Conservation (phyloP, 2,329 filamentous ascomycete genomes). For the Diatrype stigma region DNA sequence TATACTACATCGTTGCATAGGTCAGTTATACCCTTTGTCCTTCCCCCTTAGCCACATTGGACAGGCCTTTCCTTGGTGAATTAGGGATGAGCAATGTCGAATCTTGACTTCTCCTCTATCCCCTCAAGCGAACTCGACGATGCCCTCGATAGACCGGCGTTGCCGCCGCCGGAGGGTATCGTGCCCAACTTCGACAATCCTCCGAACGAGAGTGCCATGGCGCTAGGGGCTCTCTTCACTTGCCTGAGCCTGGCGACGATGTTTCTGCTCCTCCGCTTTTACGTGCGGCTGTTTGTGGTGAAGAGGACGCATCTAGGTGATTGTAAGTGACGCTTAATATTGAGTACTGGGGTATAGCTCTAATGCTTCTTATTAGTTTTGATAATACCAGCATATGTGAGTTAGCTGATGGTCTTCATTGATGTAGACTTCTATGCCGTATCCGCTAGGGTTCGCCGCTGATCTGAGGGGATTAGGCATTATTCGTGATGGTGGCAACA, state of each 20-base stretch:
- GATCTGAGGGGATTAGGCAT: background rate
- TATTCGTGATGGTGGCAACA: background rate
- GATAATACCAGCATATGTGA: slow-evolving; percentile 2
- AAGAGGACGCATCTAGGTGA: slow-evolving; percentile 5
- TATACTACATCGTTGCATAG: too few species aligned
- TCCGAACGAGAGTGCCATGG: slow-evolving; percentile 4
- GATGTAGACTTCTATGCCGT: background rate
- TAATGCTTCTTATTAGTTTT: background rate
- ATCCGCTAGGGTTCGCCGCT: background rate
- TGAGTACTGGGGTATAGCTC: background rate
- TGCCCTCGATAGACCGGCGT: slow-evolving; percentile 7
- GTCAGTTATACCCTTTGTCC: too few species aligned
- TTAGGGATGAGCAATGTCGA: background rate
- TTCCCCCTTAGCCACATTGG: too few species aligned
- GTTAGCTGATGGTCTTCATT: background rate
- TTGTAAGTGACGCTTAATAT: background rate
- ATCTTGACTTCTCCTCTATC: background rate
- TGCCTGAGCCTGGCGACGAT: slow-evolving; percentile 4
- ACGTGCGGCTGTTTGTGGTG: slow-evolving; percentile 3
- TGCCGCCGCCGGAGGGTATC: slow-evolving; percentile 7
- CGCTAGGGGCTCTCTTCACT: background rate
- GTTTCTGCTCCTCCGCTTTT: slow-evolving; percentile 5
- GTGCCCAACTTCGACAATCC: slow-evolving; percentile 8
- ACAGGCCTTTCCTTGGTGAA: too few species aligned
- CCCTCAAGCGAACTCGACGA: background rate